phyloP scores from a whole-genome alignment of 768 basidiomycete species.

The Podaxis carcinomalis region DNA sequence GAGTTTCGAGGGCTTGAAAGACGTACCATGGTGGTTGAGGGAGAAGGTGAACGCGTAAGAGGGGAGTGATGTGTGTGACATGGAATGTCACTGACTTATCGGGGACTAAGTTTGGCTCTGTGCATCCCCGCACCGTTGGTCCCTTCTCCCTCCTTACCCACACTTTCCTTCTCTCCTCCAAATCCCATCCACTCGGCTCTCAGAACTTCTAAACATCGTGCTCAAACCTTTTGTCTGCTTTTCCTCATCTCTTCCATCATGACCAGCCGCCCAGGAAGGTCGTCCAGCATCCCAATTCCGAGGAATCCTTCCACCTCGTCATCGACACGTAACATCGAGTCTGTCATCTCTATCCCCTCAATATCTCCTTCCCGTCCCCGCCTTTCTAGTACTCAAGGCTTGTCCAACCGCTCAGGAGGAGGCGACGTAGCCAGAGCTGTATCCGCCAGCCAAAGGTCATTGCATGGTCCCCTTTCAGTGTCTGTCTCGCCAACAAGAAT shows the following conservation, averaged over 20 bases:
- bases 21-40: conserved; percentile 27
- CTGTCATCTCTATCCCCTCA: conserved; percentile 60
- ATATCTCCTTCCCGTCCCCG: conserved; percentile 37
- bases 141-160: not conserved
- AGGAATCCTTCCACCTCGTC: conserved; percentile 39
- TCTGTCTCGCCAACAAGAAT: conserved; percentile 36
- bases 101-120: not conserved
- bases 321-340: conserved; percentile 58
- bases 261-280: conserved; percentile 47
- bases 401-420: conserved; percentile 1
- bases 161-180: not conserved
- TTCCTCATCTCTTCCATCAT: conserved; percentile 14
- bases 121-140: not conserved
- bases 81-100: conserved; percentile 8
- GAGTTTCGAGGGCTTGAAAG: not conserved
- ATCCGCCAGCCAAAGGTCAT: conserved; percentile 6
- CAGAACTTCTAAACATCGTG: not conserved
- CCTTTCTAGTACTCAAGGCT: conserved; percentile 27
- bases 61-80: conserved; percentile 12
- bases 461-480: conserved; percentile 7
- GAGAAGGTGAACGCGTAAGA: conserved; percentile 21
- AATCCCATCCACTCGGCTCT: not conserved
- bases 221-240: not conserved
- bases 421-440: conserved; percentile 3
- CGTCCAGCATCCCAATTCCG: conserved; percentile 68